Base-by-base conservation (phyloP, 495 filamentous ascomycete genomes). In the Podospora bellae-mahoneyi region DNA sequence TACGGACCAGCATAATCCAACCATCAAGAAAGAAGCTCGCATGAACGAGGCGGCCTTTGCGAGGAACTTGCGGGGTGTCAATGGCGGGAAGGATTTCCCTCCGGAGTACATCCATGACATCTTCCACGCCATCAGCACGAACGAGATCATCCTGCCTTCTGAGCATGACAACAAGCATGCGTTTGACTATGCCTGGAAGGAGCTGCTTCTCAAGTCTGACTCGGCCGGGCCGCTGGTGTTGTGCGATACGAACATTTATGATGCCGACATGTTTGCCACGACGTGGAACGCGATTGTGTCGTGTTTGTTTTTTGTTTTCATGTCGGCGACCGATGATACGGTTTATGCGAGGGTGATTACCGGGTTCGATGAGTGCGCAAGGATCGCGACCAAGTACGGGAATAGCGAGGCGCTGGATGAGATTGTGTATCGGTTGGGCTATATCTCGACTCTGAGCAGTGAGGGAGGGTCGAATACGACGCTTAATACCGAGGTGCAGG, bases 111-210 rank as follows among this genome's bases (percentile, higher is more conserved):
- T 99, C 2, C 88, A 96, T 71, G 85, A 86, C 2, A 96, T 97
- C 63, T 99, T 89, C 74, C 89, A 97, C 70, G 91, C 92, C 9
- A 98, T 99, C 79, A 93, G 90, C 76, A 86, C 87, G 2, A 90
- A 92, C 64, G 95, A 99, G 78, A 99, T 99, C 65, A 97, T 99
- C 66, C 82, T 99, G 20, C 95, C 95, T 0, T 94, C 97, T 66
- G 95, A 99, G 77, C 95, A 98, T 76, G 92, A 98, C 73, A 97
- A 97, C 75, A 90, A 91, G 75, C 89, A 96, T 77, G 93, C 93
- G 2, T 99, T 97, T 72, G 95, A 98, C 75, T 94, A 96, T 77
- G 93, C 94, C 2, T 99, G 95, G 95, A 92, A 91, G 75, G 95
- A 98, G 77, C 83, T 99, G 16, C 81, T 97, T 58, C 77, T 95